phyloP scores from a whole-genome alignment of 805 yeast species.

The Candida quercuum region DNA sequence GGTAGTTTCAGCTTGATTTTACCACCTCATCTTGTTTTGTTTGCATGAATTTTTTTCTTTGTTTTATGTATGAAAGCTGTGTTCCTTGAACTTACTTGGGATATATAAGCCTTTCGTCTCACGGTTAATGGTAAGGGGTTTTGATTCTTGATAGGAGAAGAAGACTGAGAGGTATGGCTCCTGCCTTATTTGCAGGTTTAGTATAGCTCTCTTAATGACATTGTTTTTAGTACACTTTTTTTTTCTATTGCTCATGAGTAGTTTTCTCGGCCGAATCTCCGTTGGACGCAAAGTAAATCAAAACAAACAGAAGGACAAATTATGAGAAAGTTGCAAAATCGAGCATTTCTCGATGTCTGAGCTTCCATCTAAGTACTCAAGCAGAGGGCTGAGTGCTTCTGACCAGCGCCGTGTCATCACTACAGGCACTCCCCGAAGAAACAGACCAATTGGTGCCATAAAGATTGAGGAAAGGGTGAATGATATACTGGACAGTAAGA shows the following conservation, averaged over 20 bases:
- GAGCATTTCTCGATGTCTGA: constrained; percentile 6
- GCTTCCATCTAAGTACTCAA: constrained; percentile 23
- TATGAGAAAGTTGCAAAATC: background rate
- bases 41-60: background rate
- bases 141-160: too few relatives aligned
- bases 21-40: background rate
- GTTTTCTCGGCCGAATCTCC: background rate
- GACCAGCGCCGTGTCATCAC: constrained; percentile 17
- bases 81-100: too few relatives aligned
- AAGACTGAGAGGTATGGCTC: too few relatives aligned
- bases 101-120: too few relatives aligned
- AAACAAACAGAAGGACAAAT: background rate
- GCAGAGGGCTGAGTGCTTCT: constrained; percentile 11
- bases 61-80: too few relatives aligned
- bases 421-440: constrained; percentile 9
- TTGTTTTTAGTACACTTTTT: background rate
- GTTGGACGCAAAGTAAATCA: too few relatives aligned
- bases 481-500: constrained; percentile 8
- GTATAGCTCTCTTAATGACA: background rate
- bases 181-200: too few relatives aligned
- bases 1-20: too few relatives aligned
- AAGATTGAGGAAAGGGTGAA: constrained; percentile 21
- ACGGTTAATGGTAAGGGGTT: background rate
- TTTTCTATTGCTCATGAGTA: background rate
- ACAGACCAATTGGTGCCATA: constrained; percentile 21